Conservation (phyloP, 768 basidiomycete species). For the Mycena floridula region DNA sequence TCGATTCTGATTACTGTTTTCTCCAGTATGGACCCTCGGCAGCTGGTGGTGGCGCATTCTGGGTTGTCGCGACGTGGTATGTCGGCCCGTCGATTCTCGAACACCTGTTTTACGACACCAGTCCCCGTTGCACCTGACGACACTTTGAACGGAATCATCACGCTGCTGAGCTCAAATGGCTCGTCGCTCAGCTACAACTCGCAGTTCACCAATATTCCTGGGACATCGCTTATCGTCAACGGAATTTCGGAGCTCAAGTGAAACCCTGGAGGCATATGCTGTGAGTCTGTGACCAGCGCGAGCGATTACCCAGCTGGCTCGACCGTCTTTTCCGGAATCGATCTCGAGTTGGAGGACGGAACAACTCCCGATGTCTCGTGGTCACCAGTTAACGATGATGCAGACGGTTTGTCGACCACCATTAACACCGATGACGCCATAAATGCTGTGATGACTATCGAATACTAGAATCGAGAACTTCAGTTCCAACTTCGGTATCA, state of each 20-base stretch:
- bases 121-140: constrained; percentile 2
- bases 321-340: constrained; percentile 9
- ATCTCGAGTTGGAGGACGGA: constrained; percentile 6
- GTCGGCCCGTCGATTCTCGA: not conserved
- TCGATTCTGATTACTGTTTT: not conserved
- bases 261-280: constrained; percentile 11
- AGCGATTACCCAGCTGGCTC: constrained; percentile 9
- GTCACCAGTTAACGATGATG: constrained; percentile 1
- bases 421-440: constrained; percentile 8
- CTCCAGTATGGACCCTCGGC: constrained; percentile 10
- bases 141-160: constrained; percentile 10
- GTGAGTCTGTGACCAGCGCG: not conserved
- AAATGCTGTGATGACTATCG: constrained; percentile 8
- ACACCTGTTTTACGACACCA: constrained; percentile 1
- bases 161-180: constrained; percentile 5
- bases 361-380: constrained; percentile 5
- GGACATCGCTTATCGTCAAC: constrained; percentile 9
- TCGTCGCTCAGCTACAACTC: constrained; percentile 6
- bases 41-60: constrained; percentile 11
- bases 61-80: constrained; percentile 11
- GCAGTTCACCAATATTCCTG: constrained; percentile 8
- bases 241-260: constrained; percentile 9
- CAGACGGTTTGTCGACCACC: constrained; percentile 7
- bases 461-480: constrained; percentile 6
- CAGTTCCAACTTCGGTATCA: no score